Conservation (phyloP, 2,329 filamentous ascomycete species). For the Fusarium sterilihyphosum region DNA sequence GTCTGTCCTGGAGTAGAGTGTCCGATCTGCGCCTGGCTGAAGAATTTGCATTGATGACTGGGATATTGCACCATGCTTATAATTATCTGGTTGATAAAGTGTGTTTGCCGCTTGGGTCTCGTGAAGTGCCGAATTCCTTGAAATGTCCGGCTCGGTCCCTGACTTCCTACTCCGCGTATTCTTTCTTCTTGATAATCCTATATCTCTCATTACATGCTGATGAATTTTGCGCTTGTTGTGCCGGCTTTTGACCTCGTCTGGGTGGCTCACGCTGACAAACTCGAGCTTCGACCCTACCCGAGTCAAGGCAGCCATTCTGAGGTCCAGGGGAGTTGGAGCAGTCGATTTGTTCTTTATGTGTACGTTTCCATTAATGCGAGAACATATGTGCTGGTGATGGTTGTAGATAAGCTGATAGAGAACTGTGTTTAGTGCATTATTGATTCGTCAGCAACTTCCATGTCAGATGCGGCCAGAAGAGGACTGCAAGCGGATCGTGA, state of each 20-base stretch:
- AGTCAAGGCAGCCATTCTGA: not conserved
- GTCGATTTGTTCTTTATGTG: too few relatives aligned
- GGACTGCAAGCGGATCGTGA: not conserved
- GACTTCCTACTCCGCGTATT: not conserved
- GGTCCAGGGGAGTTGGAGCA: too few relatives aligned
- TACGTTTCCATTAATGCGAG: too few relatives aligned
- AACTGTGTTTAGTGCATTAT: not conserved
- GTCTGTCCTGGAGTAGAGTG: not conserved
- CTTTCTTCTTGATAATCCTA: not conserved
- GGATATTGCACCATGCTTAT: not conserved
- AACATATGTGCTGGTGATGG: not conserved
- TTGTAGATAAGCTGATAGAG: not conserved
- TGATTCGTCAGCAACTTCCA: not conserved
- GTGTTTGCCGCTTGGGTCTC: too few relatives aligned
- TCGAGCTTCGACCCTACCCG: not conserved
- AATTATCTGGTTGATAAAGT: not conserved
- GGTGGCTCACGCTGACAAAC: constrained; percentile 1
- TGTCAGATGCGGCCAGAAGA: not conserved
- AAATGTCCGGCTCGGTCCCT: too few relatives aligned
- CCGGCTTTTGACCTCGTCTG: not conserved
- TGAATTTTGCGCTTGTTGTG: constrained; percentile 1
- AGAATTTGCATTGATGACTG: not conserved
- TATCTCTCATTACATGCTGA: constrained; percentile 5
- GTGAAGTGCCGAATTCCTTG: not conserved
- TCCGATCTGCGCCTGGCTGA: not conserved